Percentiles rank a stretch among this genome's conserved stretches.
phyloP scores from a whole-genome alignment of 1,284 basidiomycete genomes.

The Malassezia japonica region DNA sequence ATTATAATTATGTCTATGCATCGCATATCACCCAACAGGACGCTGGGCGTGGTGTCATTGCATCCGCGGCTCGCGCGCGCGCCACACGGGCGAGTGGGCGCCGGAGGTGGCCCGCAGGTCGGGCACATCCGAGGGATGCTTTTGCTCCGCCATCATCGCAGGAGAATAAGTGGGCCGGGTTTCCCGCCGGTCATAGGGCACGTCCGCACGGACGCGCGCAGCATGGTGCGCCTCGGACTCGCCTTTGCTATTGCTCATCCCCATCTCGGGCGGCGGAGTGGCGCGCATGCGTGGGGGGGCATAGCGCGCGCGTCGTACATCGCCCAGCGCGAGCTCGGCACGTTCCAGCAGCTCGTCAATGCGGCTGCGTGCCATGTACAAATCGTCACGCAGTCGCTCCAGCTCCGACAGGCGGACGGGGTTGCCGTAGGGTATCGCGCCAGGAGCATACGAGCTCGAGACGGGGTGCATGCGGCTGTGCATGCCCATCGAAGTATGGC shows the following conservation, averaged over 20 bases:
- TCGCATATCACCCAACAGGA: not conserved
- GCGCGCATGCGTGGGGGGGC: not conserved
- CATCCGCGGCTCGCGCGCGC: not conserved
- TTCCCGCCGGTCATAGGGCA: not conserved
- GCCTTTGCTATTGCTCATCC: not conserved
- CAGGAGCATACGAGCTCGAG: not conserved
- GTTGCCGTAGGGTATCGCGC: not conserved
- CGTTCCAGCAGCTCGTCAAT: slow-evolving; percentile 32
- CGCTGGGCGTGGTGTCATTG: too few relatives aligned
- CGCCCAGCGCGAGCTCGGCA: slow-evolving; percentile 28
- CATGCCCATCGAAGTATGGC: not conserved
- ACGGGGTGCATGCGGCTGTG: slow-evolving; percentile 6
- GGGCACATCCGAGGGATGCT: not conserved
- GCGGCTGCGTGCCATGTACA: slow-evolving; percentile 29
- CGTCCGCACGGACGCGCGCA: not conserved
- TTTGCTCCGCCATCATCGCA: not conserved
- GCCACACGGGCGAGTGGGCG: not conserved
- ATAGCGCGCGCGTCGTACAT: slow-evolving; percentile 15
- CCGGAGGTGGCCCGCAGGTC: not conserved
- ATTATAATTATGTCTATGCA: not conserved
- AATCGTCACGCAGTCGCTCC: slow-evolving; percentile 32
- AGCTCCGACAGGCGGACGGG: slow-evolving; percentile 18
- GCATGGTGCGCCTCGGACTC: not conserved
- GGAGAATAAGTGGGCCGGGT: not conserved
- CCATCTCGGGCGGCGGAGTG: not conserved